Evolutionary conservation across 768 basidiomycete species (phyloP), one percentile per base, ranked within the genome.

Genomic region (Kwoniella botswanensis): DNA sequence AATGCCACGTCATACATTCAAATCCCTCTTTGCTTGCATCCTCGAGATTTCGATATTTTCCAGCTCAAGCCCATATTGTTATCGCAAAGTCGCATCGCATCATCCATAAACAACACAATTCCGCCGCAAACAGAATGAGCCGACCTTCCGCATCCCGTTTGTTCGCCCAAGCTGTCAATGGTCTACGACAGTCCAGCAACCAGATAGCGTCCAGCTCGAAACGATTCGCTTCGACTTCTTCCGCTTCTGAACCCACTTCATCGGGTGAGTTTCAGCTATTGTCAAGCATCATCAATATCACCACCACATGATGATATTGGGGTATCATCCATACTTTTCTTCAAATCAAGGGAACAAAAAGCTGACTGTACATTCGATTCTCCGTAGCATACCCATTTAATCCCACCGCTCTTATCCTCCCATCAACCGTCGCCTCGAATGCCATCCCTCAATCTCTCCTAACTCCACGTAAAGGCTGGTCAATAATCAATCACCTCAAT

Each of bases 401-500:
- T 22, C 61, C 72, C 5, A 60, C 68, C 5, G 75, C 73, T 18
- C 59, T 68, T 43, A 54, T 69, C 53, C 54, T 62, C 9, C 62
- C 74, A 12, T 67, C 75, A 17, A 68, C 70, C 13, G 59, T 59
- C 24, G 21, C 71, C 10, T 35, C 70, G 10, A 64, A 62, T 12
- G 53, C 72, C 11, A 44, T 71, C 4, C 71, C 76, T 7, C 58
- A 59, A 54, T 67, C 73, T 43, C 74, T 80, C 26, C 65, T 78
- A 13, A 46, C 65, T 4, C 81, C 81, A 13, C 69, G 72, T 41
- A 74, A 77, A 55, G 81, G 81, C 53, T 73, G 71, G 58, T 73
- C 76, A 11, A 64, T 82, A 11, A 75, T 82, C 55, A 71, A 70
- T 41, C 74, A 78, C 66, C 63, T 82, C 29, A 80, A 88, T 87